These are phyloP conservation scores for Blastomyces silverae DNA, from an alignment of 2,329 filamentous ascomycete genomes.

Conservation along the genomic window DNA sequence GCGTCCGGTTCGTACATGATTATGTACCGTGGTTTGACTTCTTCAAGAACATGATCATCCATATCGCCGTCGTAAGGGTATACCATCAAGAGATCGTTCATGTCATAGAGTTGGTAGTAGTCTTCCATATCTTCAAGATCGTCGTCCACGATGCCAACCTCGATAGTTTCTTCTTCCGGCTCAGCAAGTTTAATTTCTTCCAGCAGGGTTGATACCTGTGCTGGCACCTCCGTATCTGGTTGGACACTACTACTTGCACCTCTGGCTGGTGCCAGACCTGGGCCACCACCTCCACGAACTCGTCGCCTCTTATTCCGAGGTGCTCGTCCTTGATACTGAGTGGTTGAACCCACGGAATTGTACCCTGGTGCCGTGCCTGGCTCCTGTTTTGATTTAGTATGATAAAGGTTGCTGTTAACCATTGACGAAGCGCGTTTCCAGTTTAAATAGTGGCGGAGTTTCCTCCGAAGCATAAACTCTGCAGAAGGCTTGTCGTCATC, in stretches of 20 bases:
- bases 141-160: slow-evolving; percentile 64
- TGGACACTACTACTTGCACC: slow-evolving; percentile 67
- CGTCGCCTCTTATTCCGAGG: slow-evolving; percentile 81
- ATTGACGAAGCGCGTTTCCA: slow-evolving; percentile 89
- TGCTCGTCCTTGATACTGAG: slow-evolving; percentile 52
- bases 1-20: slow-evolving; percentile 98
- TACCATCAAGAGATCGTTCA: slow-evolving; percentile 78
- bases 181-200: slow-evolving; percentile 76
- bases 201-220: slow-evolving; percentile 74
- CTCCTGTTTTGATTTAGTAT: slow-evolving; percentile 26
- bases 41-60: slow-evolving; percentile 93
- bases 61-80: slow-evolving; percentile 94
- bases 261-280: slow-evolving; percentile 52
- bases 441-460: slow-evolving; percentile 73
- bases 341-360: slow-evolving; percentile 21
- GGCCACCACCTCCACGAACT: slow-evolving; percentile 65
- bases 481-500: slow-evolving; percentile 58
- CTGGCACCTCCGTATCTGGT: slow-evolving; percentile 68
- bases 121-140: slow-evolving; percentile 86
- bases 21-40: slow-evolving; percentile 85
- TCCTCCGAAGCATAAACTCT: slow-evolving; percentile 82
- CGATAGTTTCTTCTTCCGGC: slow-evolving; percentile 52
- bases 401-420: slow-evolving; percentile 55
- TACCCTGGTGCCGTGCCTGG: slow-evolving; percentile 23
- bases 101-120: slow-evolving; percentile 84